phyloP scores from a whole-genome alignment of 2,329 filamentous ascomycete genomes.

The Cladosporium sp. region DNA sequence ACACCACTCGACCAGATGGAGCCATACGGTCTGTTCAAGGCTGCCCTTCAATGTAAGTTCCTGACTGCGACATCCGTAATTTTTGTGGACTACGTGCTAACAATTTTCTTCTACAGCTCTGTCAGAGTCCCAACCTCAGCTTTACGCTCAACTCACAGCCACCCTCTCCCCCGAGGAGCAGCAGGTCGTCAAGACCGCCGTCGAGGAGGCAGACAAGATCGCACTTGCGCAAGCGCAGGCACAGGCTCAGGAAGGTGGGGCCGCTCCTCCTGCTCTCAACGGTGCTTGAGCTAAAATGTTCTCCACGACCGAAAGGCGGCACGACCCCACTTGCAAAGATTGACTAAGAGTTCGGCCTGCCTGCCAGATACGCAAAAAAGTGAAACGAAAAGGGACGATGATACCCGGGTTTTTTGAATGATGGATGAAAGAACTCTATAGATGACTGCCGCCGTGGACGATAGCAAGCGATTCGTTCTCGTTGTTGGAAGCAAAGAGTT shows the following conservation, averaged over 20 bases:
- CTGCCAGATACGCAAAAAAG: background rate
- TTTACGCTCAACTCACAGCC: slow-evolving; percentile 78
- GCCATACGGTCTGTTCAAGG: slow-evolving; percentile 86
- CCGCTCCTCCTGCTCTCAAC: slow-evolving; percentile 15
- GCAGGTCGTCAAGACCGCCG: slow-evolving; percentile 73
- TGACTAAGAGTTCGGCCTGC: slow-evolving; percentile 12
- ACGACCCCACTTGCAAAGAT: slow-evolving; percentile 18
- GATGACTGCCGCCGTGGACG: background rate
- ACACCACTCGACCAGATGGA: slow-evolving; percentile 94
- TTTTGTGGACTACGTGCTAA: slow-evolving; percentile 30
- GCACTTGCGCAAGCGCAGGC: slow-evolving; percentile 29
- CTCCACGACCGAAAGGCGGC: slow-evolving; percentile 2
- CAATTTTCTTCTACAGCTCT: slow-evolving; percentile 60
- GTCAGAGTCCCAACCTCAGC: slow-evolving; percentile 86
- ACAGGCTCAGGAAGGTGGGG: slow-evolving; percentile 17
- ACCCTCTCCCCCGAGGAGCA: slow-evolving; percentile 81
- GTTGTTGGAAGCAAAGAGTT: background rate
- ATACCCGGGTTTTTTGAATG: slow-evolving; percentile 3
- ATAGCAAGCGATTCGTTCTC: background rate
- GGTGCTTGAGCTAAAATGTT: slow-evolving; percentile 18
- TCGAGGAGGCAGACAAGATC: slow-evolving; percentile 68
- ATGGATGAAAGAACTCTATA: slow-evolving; percentile 1
- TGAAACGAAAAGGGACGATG: background rate
- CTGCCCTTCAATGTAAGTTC: slow-evolving; percentile 75
- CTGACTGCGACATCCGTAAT: background rate